Evolutionary conservation across 495 filamentous ascomycete genomes (phyloP).

Genomic region (Hyaloscypha hepaticicola): DNA sequence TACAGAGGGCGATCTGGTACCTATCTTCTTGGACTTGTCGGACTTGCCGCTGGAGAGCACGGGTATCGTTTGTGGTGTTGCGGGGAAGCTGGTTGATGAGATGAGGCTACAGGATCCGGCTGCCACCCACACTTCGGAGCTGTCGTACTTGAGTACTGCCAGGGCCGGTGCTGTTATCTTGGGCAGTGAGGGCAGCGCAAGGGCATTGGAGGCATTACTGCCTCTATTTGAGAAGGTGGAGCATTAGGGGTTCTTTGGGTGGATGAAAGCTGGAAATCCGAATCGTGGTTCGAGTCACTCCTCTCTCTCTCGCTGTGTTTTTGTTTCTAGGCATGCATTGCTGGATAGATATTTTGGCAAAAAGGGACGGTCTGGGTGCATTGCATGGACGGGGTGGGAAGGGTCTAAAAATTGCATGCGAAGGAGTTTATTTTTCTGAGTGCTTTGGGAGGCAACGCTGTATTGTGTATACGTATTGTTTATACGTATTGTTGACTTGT

Average conservation of each 20-base stretch:
- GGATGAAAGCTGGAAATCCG: background rate
- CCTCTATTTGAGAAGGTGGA: constrained; percentile 36
- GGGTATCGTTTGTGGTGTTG: constrained; percentile 91
- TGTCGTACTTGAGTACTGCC: constrained; percentile 88
- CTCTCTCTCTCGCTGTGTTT: background rate
- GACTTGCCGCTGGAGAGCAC: constrained; percentile 84
- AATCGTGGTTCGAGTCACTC: background rate
- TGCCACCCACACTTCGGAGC: constrained; percentile 60
- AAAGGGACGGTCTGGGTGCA: background rate
- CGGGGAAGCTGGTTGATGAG: constrained; percentile 68
- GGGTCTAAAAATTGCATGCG: constrained; percentile 2
- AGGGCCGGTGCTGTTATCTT: constrained; percentile 90
- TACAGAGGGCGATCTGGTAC: constrained; percentile 76
- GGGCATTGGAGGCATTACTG: constrained; percentile 68
- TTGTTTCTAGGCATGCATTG: background rate
- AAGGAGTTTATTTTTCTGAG: constrained; percentile 1
- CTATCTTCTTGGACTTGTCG: constrained; percentile 83
- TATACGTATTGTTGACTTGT: background rate
- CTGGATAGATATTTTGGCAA: background rate
- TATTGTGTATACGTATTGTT: background rate
- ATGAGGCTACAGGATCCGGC: constrained; percentile 31
- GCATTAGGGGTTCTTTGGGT: background rate
- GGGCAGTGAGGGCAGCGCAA: constrained; percentile 63
- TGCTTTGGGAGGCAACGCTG: constrained; percentile 1
- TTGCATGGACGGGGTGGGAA: background rate